phyloP scores from a whole-genome alignment of 257 asterid genomes.

The Handroanthus guayacan region DNA sequence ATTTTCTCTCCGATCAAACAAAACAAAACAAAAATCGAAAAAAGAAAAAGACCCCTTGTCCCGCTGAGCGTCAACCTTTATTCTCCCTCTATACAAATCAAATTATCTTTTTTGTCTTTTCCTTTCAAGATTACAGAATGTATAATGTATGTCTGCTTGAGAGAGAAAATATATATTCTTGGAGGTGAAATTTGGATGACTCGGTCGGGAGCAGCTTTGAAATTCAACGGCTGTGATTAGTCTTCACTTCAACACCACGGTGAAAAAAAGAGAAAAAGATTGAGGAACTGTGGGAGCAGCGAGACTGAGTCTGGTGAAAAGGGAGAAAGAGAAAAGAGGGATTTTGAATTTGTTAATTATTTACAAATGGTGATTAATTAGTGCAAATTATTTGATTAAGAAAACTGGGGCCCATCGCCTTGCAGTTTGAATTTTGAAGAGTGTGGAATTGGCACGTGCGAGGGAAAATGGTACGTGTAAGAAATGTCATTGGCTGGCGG shows the following conservation, averaged over 20 bases:
- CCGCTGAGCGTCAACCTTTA: neutral
- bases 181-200: constrained; percentile 44
- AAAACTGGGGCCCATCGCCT: neutral
- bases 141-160: neutral
- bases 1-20: constrained; percentile 48
- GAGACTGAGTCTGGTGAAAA: neutral
- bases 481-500: constrained; percentile 28
- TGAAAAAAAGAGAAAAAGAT: neutral
- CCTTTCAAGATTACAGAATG: constrained; percentile 5
- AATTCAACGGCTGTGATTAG: constrained; percentile 46
- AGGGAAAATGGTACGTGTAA: constrained; percentile 28
- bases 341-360: constrained; percentile 20
- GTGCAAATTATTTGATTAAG: constrained; percentile 30
- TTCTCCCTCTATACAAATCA: constrained; percentile 26
- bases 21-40: neutral
- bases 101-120: neutral
- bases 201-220: constrained; percentile 42
- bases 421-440: constrained; percentile 51
- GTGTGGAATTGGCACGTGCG: constrained; percentile 31
- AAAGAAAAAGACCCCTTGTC: neutral
- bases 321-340: neutral
- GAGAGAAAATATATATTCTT: constrained; percentile 16
- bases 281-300: neutral
- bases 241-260: constrained; percentile 28
- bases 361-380: constrained; percentile 26